Base-by-base conservation (phyloP, 2,329 filamentous ascomycete genomes). In the Cordyceps cicadae region DNA sequence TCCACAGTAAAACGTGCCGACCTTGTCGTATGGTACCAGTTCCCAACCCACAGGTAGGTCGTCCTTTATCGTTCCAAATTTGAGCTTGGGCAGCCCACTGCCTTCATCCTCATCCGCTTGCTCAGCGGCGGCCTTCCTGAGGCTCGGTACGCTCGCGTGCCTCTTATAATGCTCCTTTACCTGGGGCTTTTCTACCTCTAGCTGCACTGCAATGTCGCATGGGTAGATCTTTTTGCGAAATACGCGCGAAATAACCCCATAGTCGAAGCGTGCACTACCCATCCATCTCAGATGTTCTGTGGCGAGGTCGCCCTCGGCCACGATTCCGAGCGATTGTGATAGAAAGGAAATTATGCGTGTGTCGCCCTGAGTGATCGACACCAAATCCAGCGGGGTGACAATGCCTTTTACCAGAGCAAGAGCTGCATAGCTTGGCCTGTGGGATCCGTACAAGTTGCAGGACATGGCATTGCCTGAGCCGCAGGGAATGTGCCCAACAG, bases 201-300 rank as follows among this genome's bases (percentile, higher is more conserved):
- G 84, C 72, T 94, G 93, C 66, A 96, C 79, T 8, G 92, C 89
- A 61, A 97, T 77, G 67, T 97, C 92, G 70, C 90, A 95, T 0
- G 94, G 94, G 71, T 96, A 97, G 24, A 89, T 80, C 37, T 84
- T 89, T 70, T 90, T 87, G 59, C 84, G 81, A 51, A 95, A 77
- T 19, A 97, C 79, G 29, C 92, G 84, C 64, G 87, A 80, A n/a
- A 95, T 70, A 63, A 96, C 85, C 7, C 94, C 94, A 68, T 88
- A 88, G 0, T 89, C 92, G 68, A 99, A 99, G 59, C 94, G 85
- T 34, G 86, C 81, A 53, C 83, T 82, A 19, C 94, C 94, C 88
- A 99, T 92, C 92, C 93, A 97, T 49, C 94, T 87, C 64, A 97
- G 75, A 69, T 95, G 79, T 68, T 99, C 94, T 0, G 94, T 99